Conservation (phyloP, 2,329 filamentous ascomycete species). For the Diaporthe citrichinensis region DNA sequence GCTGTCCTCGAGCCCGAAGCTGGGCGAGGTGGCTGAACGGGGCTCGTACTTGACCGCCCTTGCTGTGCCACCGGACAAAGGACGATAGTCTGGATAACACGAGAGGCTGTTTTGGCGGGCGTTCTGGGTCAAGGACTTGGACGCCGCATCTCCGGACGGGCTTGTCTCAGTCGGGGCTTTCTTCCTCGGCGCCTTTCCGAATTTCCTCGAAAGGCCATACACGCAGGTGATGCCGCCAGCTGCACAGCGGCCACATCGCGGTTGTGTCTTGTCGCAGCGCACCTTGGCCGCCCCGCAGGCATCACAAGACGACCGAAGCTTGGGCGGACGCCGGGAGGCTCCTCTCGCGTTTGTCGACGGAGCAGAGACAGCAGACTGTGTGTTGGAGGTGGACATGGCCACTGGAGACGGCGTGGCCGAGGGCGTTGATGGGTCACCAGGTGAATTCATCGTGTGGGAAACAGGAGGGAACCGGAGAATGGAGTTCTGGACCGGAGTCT, state of each 20-base stretch:
- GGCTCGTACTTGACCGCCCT: conserved; percentile 40
- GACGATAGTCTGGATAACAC: conserved; percentile 39
- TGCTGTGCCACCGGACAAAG: conserved; percentile 34
- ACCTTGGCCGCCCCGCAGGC: conserved; percentile 42
- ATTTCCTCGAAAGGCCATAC: conserved; percentile 41
- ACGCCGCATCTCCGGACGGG: conserved; percentile 19
- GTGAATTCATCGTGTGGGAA: conserved; percentile 31
- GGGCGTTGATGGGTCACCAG: conserved; percentile 30
- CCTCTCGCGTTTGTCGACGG: conserved; percentile 37
- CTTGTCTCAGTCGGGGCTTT: conserved; percentile 37
- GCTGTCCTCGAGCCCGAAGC: conserved; percentile 39
- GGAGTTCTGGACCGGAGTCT: background rate
- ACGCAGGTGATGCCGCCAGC: conserved; percentile 41
- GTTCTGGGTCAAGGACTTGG: conserved; percentile 36
- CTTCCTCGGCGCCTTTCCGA: conserved; percentile 41
- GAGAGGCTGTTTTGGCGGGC: conserved; percentile 34
- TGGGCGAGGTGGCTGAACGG: conserved; percentile 21
- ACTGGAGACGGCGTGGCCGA: conserved; percentile 33
- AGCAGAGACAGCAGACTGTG: conserved; percentile 15
- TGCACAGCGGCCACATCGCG: conserved; percentile 40
- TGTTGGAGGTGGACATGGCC: conserved; percentile 32
- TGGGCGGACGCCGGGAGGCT: conserved; percentile 37
- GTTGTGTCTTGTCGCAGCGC: conserved; percentile 42
- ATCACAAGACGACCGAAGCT: conserved; percentile 42
- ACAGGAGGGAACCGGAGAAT: background rate